Evolutionary conservation across 257 asterid genomes (phyloP).

Genomic region (Primulina eburnea): DNA sequence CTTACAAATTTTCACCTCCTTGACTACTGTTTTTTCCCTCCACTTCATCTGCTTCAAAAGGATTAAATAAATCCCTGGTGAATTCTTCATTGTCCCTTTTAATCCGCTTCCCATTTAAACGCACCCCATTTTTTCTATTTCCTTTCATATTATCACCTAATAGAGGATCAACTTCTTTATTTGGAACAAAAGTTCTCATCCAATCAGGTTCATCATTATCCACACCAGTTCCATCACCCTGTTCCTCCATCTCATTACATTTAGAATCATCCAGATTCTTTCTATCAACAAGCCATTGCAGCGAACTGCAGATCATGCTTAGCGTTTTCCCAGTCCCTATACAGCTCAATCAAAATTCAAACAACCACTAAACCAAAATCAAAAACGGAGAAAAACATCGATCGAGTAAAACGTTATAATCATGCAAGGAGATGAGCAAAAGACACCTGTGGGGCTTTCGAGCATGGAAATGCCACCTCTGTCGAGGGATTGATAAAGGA

Average conservation of each 20-base stretch:
- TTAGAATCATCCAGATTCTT: conserved; percentile 35
- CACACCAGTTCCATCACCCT: conserved; percentile 38
- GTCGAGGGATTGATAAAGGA: conserved; percentile 72
- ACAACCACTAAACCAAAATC: background rate
- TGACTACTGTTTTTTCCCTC: conserved; percentile 25
- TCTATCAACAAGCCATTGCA: conserved; percentile 88
- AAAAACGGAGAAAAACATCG: background rate
- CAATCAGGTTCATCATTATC: conserved; percentile 93
- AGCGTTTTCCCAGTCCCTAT: conserved; percentile 97
- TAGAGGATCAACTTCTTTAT: conserved; percentile 36
- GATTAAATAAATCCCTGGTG: conserved; percentile 42
- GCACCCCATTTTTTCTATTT: conserved; percentile 28
- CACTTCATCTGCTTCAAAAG: conserved; percentile 28
- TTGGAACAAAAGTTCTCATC: conserved; percentile 67
- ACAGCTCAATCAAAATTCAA: conserved; percentile 20
- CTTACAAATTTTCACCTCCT: conserved; percentile 32
- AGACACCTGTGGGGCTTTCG: conserved; percentile 92
- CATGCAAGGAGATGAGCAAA: background rate
- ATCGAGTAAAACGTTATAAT: background rate
- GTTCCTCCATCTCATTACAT: conserved; percentile 26
- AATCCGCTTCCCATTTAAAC: conserved; percentile 25
- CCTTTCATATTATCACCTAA: conserved; percentile 27
- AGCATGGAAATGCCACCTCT: conserved; percentile 94
- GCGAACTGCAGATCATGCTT: conserved; percentile 92
- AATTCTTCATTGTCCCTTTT: conserved; percentile 28